Base-by-base conservation (phyloP, 2,329 filamentous ascomycete species). In the Diaporthe eres region DNA sequence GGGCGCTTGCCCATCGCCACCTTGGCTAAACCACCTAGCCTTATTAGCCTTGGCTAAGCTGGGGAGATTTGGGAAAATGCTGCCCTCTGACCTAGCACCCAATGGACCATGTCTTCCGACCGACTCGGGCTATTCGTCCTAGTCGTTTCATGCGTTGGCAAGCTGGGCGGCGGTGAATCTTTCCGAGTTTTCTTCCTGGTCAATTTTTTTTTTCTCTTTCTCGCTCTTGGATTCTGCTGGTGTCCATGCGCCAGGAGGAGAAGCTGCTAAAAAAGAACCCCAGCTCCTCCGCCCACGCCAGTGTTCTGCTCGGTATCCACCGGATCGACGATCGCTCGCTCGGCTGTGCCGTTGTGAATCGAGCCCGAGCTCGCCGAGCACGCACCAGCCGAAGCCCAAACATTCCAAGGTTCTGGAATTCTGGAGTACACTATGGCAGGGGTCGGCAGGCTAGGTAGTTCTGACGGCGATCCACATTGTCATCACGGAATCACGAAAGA, bases 341-440 rank as follows among this genome's bases (percentile, higher is more conserved):
- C 65, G 65, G 65, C 65, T 68, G 44, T 68, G 65, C 65, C 65
- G 65, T 53, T 68, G 31, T 51, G 63, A 68, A 68, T 53, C 31
- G 44, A 68, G 63, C 63, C 63, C 47, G 47, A 68, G 65, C 47
- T 19, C 63, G 47, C 63, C 47, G 47, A 68, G 65, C 47, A 28
- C 63, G 47, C 28, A 53, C 42, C 42, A 49, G 42, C 42, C 61
- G 42, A 34, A 67, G 65, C 65, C 65, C 47, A 68, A 28, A 53
- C 47, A 68, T 68, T 68, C 47, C 65, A 68, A 68, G 65, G 65
- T 68, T 68, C 65, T 53, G 65, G 65, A 68, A 68, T 68, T 68
- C 65, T 53, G 22, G 3, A 68, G 31, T 53, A 68, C 65, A 25
- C 49, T 49, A 42, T 31, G 47, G 47, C 47, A 39, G n/a, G 65